Evolutionary conservation across 306 rosid species (phyloP), one percentile per base, ranked within the genome.

Genomic region (Cajanus cajan): DNA sequence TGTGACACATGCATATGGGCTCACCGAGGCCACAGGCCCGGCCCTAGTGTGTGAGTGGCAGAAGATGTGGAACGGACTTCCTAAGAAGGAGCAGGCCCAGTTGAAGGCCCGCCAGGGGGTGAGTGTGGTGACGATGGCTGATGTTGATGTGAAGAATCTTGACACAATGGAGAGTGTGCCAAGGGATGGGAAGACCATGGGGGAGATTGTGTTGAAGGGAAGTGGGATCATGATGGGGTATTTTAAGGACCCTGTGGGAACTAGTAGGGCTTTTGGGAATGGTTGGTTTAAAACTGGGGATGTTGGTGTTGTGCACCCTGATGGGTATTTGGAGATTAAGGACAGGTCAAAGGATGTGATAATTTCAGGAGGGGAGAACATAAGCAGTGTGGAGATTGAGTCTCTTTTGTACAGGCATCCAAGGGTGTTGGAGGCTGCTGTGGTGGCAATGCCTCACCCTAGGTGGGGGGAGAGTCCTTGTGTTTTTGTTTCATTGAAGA

Each of bases 381-480:
- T 95, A 1, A 90, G 96, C 68, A 92, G 97, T 33, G 96, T 95
- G 0, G 97, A 95, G 67, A 79, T 95, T 7, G 98, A 95, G 71
- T 78, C 41, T 1, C 69, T 91, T 18, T 76, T 95, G 15, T 93
- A 94, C 39, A 71, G 73, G 6, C 97, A 94, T 45, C 97, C 97
- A 0, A 70, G 37, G 55, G 89, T 95, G 33, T 21, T 82, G 48
- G 98, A 95, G 71, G 98, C 92, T 0, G 97, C 98, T 0, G 98
- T 89, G n/a, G 98, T 95, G 28, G 98, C 98, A 48, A 90, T 92
- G 97, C 97, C 98, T 0, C 97, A 95, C 16, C 86, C 88, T 0
- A 88, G 80, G 12, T 95, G 98, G 98, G 97, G 97, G 0, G 98
- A 95, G 74, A 95, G 88, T 34, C 98, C 98, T 3, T 95, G 98